Percentiles rank a stretch among this genome's conserved stretches.
These are phyloP conservation scores for Cytidiella melzeri DNA, from an alignment of 768 basidiomycete species.

Conservation along the genomic window DNA sequence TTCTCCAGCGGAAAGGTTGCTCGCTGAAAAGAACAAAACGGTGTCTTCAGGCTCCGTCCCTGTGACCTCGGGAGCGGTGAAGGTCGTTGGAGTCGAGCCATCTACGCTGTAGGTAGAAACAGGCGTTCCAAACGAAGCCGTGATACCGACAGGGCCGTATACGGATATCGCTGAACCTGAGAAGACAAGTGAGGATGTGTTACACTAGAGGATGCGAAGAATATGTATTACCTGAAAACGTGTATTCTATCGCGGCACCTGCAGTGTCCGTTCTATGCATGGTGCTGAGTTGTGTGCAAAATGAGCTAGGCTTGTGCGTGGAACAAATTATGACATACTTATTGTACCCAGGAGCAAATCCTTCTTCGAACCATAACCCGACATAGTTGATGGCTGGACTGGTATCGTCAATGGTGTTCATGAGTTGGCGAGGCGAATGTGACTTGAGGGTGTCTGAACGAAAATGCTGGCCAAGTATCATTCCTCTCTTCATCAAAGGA, in stretches of 20 bases:
- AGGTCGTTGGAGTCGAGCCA: neutral
- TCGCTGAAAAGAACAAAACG: neutral
- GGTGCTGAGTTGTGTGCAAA: neutral
- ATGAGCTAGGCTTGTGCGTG: neutral
- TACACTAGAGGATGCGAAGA: neutral
- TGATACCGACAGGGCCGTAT: neutral
- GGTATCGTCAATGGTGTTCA: neutral
- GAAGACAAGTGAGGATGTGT: neutral
- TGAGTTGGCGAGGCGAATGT: too few relatives aligned
- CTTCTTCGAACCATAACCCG: neutral
- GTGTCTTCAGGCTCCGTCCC: neutral
- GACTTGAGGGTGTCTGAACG: too few relatives aligned
- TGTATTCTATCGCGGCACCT: neutral
- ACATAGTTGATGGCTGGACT: neutral
- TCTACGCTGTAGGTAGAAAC: neutral
- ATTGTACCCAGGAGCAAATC: neutral
- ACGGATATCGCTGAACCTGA: neutral
- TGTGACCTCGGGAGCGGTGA: neutral
- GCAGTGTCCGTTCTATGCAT: neutral
- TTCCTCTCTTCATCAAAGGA: too few relatives aligned
- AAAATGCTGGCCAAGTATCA: too few relatives aligned
- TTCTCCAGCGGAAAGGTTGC: neutral
- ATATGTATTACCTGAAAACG: neutral
- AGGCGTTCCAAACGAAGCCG: neutral
- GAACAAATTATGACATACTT: neutral